Conservation (phyloP, 1,284 basidiomycete species). For the Tilletia horrida region DNA sequence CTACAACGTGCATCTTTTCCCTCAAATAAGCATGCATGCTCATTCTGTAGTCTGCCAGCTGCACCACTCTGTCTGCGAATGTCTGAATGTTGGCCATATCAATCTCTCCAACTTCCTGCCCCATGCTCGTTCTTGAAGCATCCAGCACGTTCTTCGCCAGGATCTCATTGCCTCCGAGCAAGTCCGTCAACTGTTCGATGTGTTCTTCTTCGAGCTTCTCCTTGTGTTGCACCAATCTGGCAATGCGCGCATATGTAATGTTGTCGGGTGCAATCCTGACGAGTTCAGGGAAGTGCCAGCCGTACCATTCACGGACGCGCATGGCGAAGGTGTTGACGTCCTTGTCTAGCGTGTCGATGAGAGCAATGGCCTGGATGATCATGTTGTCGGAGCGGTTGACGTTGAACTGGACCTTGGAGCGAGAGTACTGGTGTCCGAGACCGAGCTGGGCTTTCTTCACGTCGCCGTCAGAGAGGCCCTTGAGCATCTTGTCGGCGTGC, state of each 20-base stretch:
- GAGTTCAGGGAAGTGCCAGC: slow-evolving; percentile 99
- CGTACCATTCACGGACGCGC: slow-evolving; percentile 99
- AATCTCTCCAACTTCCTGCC: slow-evolving; percentile 93
- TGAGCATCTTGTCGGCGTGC: slow-evolving; percentile 84
- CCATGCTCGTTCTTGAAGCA: slow-evolving; percentile 91
- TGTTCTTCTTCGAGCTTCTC: slow-evolving; percentile 63
- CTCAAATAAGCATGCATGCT: slow-evolving; percentile 91
- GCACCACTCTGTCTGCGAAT: slow-evolving; percentile 93
- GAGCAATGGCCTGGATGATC: slow-evolving; percentile 98
- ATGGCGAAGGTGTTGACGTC: slow-evolving; percentile 99
- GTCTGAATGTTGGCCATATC: slow-evolving; percentile 93
- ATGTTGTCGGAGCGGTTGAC: slow-evolving; percentile 99
- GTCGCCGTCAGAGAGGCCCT: slow-evolving; percentile 81
- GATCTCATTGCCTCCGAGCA: slow-evolving; percentile 71
- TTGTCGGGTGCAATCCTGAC: slow-evolving; percentile 97
- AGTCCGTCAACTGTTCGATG: slow-evolving; percentile 73
- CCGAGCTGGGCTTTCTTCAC: slow-evolving; percentile 80
- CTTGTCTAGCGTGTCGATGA: slow-evolving; percentile 97
- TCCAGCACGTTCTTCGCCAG: slow-evolving; percentile 92
- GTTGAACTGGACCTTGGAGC: slow-evolving; percentile 98
- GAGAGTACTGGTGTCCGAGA: slow-evolving; percentile 91
- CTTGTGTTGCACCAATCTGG: slow-evolving; percentile 87
- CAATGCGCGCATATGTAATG: slow-evolving; percentile 84
- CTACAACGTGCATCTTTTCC: slow-evolving; percentile 95
- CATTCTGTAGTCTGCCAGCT: slow-evolving; percentile 86